Evolutionary conservation across 2,329 filamentous ascomycete genomes (phyloP).

Genomic region (Cladophialophora immunda): DNA sequence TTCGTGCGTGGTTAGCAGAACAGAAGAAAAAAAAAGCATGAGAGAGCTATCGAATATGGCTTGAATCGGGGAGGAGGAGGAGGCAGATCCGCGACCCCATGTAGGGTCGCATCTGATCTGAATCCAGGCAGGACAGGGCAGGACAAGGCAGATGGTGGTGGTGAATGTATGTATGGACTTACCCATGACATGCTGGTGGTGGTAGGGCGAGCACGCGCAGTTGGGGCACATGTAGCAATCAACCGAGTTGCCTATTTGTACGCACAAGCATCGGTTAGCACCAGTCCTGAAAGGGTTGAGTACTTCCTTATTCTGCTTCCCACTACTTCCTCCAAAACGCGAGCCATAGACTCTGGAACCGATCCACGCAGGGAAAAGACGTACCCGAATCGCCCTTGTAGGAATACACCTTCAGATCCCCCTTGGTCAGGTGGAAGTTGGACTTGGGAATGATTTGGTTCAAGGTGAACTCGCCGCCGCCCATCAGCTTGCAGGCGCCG

Average conservation of each 20-base stretch:
- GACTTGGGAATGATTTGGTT: slow-evolving; percentile 63
- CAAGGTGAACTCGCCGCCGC: slow-evolving; percentile 61
- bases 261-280: background rate
- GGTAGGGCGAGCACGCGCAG: slow-evolving; percentile 65
- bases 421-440: slow-evolving; percentile 62
- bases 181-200: slow-evolving; percentile 63
- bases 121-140: background rate
- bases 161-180: slow-evolving; percentile 6
- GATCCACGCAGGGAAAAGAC: slow-evolving; percentile 16
- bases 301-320: too few species aligned
- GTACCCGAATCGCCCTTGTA: slow-evolving; percentile 65
- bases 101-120: too few species aligned
- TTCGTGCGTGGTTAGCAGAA: too few species aligned
- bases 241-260: slow-evolving; percentile 58
- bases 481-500: slow-evolving; percentile 64
- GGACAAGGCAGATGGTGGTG: background rate
- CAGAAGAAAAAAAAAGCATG: too few species aligned
- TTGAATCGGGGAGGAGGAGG: too few species aligned
- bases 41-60: too few species aligned
- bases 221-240: slow-evolving; percentile 67
- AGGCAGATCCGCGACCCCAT: background rate
- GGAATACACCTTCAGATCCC: slow-evolving; percentile 60
- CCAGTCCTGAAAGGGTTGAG: too few species aligned
- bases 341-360: background rate
- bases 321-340: too few species aligned